phyloP scores from a whole-genome alignment of 2,329 filamentous ascomycete genomes.

The Furcasterigmium furcatum region DNA sequence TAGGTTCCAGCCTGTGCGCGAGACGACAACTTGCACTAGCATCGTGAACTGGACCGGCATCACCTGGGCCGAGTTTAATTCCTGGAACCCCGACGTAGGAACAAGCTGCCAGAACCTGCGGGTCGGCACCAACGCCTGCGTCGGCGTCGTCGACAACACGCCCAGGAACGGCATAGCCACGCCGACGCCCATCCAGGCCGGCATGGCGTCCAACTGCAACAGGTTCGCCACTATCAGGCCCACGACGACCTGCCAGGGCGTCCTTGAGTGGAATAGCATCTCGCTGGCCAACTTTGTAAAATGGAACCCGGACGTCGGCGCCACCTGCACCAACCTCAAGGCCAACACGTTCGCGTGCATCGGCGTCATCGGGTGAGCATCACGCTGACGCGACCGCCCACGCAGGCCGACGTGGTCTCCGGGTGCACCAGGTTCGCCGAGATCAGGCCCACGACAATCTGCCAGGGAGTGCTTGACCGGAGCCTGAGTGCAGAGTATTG shows the following conservation, averaged over 20 bases:
- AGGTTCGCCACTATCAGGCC: slow-evolving; percentile 18
- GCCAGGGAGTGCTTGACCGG: too few relatives aligned
- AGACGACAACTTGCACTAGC: slow-evolving; percentile 16
- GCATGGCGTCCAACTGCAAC: slow-evolving; percentile 23
- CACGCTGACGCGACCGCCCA: not conserved
- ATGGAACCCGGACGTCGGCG: not conserved
- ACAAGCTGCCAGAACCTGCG: slow-evolving; percentile 6
- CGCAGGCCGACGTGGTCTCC: not conserved
- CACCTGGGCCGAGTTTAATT: slow-evolving; percentile 16
- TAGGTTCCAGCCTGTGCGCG: slow-evolving; percentile 16
- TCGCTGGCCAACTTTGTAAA: not conserved
- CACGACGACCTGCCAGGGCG: slow-evolving; percentile 17
- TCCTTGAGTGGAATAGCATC: slow-evolving; percentile 17
- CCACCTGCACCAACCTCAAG: not conserved
- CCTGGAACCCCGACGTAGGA: slow-evolving; percentile 15
- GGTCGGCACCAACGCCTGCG: slow-evolving; percentile 12
- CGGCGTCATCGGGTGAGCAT: not conserved
- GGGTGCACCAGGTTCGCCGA: not conserved
- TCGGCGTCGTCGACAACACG: not conserved
- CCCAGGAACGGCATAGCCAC: slow-evolving; percentile 19
- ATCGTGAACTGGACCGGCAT: slow-evolving; percentile 16
- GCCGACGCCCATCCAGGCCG: slow-evolving; percentile 21
- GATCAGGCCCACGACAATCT: not conserved
- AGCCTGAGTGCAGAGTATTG: too few relatives aligned
- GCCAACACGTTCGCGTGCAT: not conserved